These are phyloP conservation scores for Trichoderma breve DNA, from an alignment of 2,329 filamentous ascomycete species.

Conservation along the genomic window DNA sequence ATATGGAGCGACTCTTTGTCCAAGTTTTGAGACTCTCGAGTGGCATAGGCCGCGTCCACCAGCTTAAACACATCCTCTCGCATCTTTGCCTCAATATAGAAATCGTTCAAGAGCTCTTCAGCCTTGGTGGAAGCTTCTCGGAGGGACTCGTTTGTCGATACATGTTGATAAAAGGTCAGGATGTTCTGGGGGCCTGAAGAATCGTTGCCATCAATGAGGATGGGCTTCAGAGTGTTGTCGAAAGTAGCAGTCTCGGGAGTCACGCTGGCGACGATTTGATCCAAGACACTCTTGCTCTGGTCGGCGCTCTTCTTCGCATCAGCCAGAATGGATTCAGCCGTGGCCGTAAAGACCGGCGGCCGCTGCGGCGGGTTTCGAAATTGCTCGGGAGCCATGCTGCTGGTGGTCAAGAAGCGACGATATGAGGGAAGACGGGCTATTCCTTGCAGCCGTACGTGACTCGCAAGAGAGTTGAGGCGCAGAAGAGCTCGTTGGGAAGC, in stretches of 20 bases:
- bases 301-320: slow-evolving; percentile 67
- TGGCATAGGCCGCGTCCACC: slow-evolving; percentile 57
- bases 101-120: slow-evolving; percentile 73
- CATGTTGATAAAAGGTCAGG: slow-evolving; percentile 76
- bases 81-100: slow-evolving; percentile 75
- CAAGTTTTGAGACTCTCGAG: slow-evolving; percentile 51
- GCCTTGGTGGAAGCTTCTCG: slow-evolving; percentile 75
- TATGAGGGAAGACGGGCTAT: slow-evolving; percentile 29
- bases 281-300: slow-evolving; percentile 60
- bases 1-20: slow-evolving; percentile 69
- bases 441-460: slow-evolving; percentile 49
- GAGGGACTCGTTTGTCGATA: slow-evolving; percentile 65
- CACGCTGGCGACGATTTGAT: slow-evolving; percentile 65
- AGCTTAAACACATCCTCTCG: slow-evolving; percentile 75
- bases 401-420: slow-evolving; percentile 44
- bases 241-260: slow-evolving; percentile 53
- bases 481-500: slow-evolving; percentile 59
- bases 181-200: slow-evolving; percentile 61
- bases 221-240: slow-evolving; percentile 58
- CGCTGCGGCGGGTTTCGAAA: slow-evolving; percentile 74
- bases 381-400: slow-evolving; percentile 63
- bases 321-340: slow-evolving; percentile 63
- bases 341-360: slow-evolving; percentile 74
- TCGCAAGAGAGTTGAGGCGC: slow-evolving; percentile 58
- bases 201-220: slow-evolving; percentile 70